phyloP scores from a whole-genome alignment of 192 early-diverging fungal species.

The Coemansia sp. region DNA sequence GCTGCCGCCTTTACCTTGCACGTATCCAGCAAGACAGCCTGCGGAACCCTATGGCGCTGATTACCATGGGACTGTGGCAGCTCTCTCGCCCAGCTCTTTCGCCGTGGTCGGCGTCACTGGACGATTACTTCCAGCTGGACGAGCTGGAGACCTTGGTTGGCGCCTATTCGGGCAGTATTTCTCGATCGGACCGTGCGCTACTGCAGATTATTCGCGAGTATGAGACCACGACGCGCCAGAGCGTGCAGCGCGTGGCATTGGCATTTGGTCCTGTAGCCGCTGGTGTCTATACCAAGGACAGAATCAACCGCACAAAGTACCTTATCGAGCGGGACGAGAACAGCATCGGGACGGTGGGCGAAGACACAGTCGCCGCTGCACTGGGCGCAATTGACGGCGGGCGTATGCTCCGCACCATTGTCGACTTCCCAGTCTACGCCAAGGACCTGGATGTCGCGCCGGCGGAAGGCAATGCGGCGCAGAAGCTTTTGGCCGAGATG shows the following conservation, averaged over 20 bases:
- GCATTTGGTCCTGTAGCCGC: conserved; percentile 36
- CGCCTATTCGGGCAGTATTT: conserved; percentile 27
- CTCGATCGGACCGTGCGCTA: conserved; percentile 14
- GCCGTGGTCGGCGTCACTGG: conserved; percentile 35
- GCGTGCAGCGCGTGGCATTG: conserved; percentile 29
- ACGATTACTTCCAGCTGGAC: conserved; percentile 36
- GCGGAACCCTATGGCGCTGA: conserved; percentile 8
- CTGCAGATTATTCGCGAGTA: conserved; percentile 28
- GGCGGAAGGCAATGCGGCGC: not conserved
- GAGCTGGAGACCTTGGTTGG: conserved; percentile 41
- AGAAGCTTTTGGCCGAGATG: not conserved
- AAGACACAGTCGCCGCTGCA: conserved; percentile 23
- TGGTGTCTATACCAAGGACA: conserved; percentile 7
- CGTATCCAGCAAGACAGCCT: conserved; percentile 10
- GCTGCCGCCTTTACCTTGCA: conserved; percentile 23
- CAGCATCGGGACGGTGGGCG: conserved; percentile 25
- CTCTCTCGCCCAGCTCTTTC: conserved; percentile 30
- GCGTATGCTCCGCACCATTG: conserved; percentile 22
- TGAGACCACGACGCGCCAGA: conserved; percentile 35
- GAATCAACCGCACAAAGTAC: conserved; percentile 21
- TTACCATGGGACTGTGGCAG: conserved; percentile 21
- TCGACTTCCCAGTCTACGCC: conserved; percentile 16
- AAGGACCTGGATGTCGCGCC: not conserved
- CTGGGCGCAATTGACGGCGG: conserved; percentile 14
- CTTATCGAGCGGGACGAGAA: conserved; percentile 39